Evolutionary conservation across 352 stramenopile genomes (phyloP).

Genomic region (Phytophthora pini): DNA sequence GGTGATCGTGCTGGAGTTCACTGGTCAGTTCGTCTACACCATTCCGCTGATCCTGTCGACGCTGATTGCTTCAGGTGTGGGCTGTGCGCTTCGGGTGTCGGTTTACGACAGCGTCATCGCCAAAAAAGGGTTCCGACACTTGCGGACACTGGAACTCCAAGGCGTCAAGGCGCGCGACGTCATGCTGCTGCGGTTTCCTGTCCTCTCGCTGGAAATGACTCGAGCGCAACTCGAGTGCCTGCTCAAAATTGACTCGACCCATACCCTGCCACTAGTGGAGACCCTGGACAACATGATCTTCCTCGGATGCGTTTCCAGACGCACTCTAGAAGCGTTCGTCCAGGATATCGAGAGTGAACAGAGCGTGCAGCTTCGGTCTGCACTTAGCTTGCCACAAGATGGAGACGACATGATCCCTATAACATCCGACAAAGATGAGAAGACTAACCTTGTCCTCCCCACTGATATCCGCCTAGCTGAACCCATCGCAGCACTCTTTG

Average conservation of each 20-base stretch:
- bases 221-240: slow-evolving; percentile 32
- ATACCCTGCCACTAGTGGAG: slow-evolving; percentile 53
- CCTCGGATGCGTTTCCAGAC: slow-evolving; percentile 48
- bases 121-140: slow-evolving; percentile 59
- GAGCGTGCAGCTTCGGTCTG: slow-evolving; percentile 4
- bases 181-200: slow-evolving; percentile 52
- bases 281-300: slow-evolving; percentile 49
- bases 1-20: slow-evolving; percentile 81
- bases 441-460: neutral
- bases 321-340: slow-evolving; percentile 27
- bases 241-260: slow-evolving; percentile 25
- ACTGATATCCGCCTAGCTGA: slow-evolving; percentile 8
- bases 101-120: slow-evolving; percentile 71
- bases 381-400: slow-evolving; percentile 9
- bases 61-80: slow-evolving; percentile 55
- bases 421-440: slow-evolving; percentile 1
- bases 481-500: slow-evolving; percentile 7
- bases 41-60: slow-evolving; percentile 63
- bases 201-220: slow-evolving; percentile 51
- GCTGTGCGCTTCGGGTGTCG: slow-evolving; percentile 61
- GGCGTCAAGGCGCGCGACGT: slow-evolving; percentile 58
- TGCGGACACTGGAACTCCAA: slow-evolving; percentile 55
- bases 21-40: slow-evolving; percentile 74
- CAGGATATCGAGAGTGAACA: neutral
- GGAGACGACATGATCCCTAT: neutral